These are phyloP conservation scores for Fraxinus anomala DNA, from an alignment of 257 asterid species.

Conservation along the genomic window DNA sequence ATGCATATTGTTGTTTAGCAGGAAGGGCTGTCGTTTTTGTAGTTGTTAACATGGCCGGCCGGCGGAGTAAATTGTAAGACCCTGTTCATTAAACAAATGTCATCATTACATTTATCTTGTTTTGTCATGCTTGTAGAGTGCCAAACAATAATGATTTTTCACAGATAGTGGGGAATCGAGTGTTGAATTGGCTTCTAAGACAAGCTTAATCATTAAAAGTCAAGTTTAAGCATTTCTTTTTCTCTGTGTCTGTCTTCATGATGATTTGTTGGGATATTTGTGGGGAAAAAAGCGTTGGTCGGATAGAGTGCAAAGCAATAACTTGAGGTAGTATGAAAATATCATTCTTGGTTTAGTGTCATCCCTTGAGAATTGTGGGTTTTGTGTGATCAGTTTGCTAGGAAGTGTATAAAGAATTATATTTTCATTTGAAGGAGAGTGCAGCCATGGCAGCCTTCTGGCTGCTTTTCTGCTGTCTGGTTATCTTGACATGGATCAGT, in stretches of 20 bases:
- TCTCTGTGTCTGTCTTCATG: background rate
- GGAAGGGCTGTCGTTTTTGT: background rate
- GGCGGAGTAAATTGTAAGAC: constrained; percentile 7
- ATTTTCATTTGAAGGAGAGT: background rate
- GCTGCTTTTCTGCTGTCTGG: background rate
- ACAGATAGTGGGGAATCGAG: constrained; percentile 6
- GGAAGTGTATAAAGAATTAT: background rate
- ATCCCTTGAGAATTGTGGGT: background rate
- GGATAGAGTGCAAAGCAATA: background rate
- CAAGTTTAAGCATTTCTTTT: background rate
- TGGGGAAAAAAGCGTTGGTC: background rate
- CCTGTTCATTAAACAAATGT: background rate
- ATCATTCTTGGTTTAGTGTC: background rate
- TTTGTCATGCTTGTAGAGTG: background rate
- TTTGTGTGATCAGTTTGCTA: background rate
- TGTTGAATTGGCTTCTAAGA: constrained; percentile 11
- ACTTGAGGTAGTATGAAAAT: background rate
- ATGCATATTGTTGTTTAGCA: background rate
- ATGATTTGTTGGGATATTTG: background rate
- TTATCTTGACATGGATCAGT: background rate
- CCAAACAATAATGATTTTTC: background rate
- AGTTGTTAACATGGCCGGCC: background rate
- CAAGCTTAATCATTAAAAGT: constrained; percentile 9
- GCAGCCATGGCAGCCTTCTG: constrained; percentile 1
- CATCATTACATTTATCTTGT: constrained; percentile 2